Conservation (phyloP, 2,329 filamentous ascomycete species). For the Chrysoporthe puriensis region DNA sequence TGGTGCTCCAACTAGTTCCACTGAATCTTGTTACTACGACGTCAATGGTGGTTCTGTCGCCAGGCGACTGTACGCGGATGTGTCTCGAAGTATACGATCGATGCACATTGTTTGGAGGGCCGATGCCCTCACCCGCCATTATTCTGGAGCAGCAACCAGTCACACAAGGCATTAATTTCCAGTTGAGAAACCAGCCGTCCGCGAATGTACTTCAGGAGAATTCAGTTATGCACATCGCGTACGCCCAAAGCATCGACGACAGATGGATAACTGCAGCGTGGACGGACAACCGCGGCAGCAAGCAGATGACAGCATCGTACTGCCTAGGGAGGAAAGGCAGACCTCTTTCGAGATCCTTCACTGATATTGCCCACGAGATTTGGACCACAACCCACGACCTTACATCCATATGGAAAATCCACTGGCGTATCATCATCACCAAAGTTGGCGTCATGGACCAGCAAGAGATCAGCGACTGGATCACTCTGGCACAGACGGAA, state of each 20-base stretch:
- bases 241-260: constrained; percentile 74
- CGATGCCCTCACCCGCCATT: constrained; percentile 70
- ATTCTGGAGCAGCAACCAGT: constrained; percentile 71
- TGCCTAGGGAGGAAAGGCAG: constrained; percentile 66
- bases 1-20: constrained; percentile 79
- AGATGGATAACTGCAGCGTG: constrained; percentile 80
- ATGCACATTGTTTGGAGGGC: constrained; percentile 61
- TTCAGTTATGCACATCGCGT: constrained; percentile 79
- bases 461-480: constrained; percentile 66
- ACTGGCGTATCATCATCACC: constrained; percentile 77
- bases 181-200: constrained; percentile 68
- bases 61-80: constrained; percentile 62
- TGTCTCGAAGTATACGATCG: constrained; percentile 80
- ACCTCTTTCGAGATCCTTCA: constrained; percentile 55
- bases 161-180: constrained; percentile 76
- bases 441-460: constrained; percentile 71
- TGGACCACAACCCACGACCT: constrained; percentile 80
- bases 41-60: constrained; percentile 64
- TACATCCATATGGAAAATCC: constrained; percentile 69
- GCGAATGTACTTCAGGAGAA: constrained; percentile 77
- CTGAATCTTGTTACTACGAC: constrained; percentile 68
- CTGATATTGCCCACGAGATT: constrained; percentile 72
- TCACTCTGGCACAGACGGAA: constrained; percentile 55
- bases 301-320: constrained; percentile 75
- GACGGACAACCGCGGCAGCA: constrained; percentile 76